Conservation (phyloP, 2,329 filamentous ascomycete species). For the Fusarium sp. region DNA sequence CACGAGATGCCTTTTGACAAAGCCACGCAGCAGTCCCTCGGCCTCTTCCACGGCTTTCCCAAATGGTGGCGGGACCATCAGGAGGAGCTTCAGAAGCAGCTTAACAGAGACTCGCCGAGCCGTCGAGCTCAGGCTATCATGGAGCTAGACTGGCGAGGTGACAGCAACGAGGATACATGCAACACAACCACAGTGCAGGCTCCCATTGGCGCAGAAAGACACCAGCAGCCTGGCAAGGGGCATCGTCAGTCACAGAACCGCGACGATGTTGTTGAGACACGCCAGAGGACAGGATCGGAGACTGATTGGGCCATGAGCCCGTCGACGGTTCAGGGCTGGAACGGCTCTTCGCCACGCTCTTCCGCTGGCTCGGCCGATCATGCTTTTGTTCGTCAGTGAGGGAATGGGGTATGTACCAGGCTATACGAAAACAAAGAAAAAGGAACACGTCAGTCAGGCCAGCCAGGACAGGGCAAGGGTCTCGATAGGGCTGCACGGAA, state of each 20-base stretch:
- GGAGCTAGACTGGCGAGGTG: conserved; percentile 27
- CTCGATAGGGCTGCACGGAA: background rate
- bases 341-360: conserved; percentile 21
- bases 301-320: conserved; percentile 20
- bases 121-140: conserved; percentile 1
- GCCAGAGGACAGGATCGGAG: conserved; percentile 44
- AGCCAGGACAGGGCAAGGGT: background rate
- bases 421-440: conserved; percentile 13
- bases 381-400: conserved; percentile 10
- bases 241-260: conserved; percentile 16
- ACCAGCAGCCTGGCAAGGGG: conserved; percentile 8
- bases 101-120: conserved; percentile 6
- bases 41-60: conserved; percentile 72
- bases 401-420: background rate
- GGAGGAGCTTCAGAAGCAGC: conserved; percentile 52
- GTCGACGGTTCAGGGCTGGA: conserved; percentile 20
- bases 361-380: conserved; percentile 20
- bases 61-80: conserved; percentile 67
- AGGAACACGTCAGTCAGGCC: background rate
- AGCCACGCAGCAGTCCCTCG: conserved; percentile 72
- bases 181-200: conserved; percentile 8
- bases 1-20: conserved; percentile 85
- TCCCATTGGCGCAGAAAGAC: conserved; percentile 31
- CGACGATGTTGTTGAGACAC: conserved; percentile 46
- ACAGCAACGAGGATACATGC: conserved; percentile 13